Conservation (phyloP, 345 rosid genomes). For the Cardamine occulta region DNA sequence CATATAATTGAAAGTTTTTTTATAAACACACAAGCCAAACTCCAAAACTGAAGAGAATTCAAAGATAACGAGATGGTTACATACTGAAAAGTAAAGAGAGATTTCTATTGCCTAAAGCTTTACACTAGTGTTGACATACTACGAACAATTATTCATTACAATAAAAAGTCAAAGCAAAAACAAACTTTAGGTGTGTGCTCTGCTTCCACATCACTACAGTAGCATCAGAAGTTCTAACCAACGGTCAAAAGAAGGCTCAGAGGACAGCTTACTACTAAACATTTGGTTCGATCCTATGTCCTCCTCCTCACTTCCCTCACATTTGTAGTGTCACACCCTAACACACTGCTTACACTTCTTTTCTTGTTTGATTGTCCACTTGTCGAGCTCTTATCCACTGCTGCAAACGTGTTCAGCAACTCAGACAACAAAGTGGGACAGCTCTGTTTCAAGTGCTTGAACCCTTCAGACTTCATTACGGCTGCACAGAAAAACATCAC, state of each 20-base stretch:
- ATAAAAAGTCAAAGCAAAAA: slow-evolving; percentile 13
- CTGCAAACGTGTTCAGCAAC: slow-evolving; percentile 72
- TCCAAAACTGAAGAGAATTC: slow-evolving; percentile 23
- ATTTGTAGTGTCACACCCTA: slow-evolving; percentile 62
- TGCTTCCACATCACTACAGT: slow-evolving; percentile 29
- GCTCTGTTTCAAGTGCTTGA: slow-evolving; percentile 79
- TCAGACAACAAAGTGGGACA: slow-evolving; percentile 85
- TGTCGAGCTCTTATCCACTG: slow-evolving; percentile 67
- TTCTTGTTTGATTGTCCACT: slow-evolving; percentile 61
- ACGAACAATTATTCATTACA: slow-evolving; percentile 23
- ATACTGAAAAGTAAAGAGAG: slow-evolving; percentile 6
- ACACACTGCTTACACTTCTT: slow-evolving; percentile 80
- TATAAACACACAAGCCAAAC: slow-evolving; percentile 11
- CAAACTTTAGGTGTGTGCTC: slow-evolving; percentile 20
- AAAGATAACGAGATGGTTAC: slow-evolving; percentile 14
- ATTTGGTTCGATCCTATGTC: slow-evolving; percentile 40
- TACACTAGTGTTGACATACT: slow-evolving; percentile 31
- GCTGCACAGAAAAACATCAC: slow-evolving; percentile 53
- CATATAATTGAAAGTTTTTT: background rate
- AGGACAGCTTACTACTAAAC: slow-evolving; percentile 16
- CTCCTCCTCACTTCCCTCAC: slow-evolving; percentile 75
- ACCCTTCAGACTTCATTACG: slow-evolving; percentile 96
- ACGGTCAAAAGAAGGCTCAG: background rate
- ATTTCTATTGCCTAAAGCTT: slow-evolving; percentile 37
- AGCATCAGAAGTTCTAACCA: slow-evolving; percentile 22